phyloP scores from a whole-genome alignment of 2,329 filamentous ascomycete species.

The Exserohilum rostratum region DNA sequence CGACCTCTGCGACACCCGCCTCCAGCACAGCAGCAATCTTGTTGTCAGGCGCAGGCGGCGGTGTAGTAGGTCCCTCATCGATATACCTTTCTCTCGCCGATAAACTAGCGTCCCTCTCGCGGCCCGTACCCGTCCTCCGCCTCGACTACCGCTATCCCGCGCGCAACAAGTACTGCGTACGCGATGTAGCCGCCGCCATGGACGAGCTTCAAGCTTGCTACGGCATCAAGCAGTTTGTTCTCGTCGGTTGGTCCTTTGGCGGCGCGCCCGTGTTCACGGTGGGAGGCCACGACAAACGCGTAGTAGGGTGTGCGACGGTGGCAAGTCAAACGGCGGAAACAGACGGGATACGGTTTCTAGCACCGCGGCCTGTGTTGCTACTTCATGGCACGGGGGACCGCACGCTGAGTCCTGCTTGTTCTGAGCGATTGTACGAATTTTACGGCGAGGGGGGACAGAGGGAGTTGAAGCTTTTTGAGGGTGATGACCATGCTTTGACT shows the following conservation, averaged over 20 bases:
- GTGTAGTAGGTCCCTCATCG: constrained; percentile 1
- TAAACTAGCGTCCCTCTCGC: neutral
- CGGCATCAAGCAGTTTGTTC: neutral
- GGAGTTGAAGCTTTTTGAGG: constrained; percentile 1
- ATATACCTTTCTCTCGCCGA: constrained; percentile 2
- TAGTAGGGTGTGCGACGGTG: constrained; percentile 2
- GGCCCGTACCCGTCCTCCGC: neutral
- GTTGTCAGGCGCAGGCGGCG: constrained; percentile 1
- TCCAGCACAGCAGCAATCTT: constrained; percentile 1
- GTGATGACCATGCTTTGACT: constrained; percentile 7
- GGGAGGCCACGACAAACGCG: neutral
- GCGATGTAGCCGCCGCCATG: constrained; percentile 5
- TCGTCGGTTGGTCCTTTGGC: constrained; percentile 8
- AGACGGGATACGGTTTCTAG: neutral
- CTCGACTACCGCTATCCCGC: constrained; percentile 8
- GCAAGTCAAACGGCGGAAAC: constrained; percentile 6
- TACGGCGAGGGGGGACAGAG: neutral
- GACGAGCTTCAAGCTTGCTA: neutral
- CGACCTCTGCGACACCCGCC: neutral
- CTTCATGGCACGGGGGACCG: constrained; percentile 2
- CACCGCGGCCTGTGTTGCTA: neutral
- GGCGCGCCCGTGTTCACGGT: constrained; percentile 4
- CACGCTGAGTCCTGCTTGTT: neutral
- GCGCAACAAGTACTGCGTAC: constrained; percentile 1
- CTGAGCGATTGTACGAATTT: neutral